Evolutionary conservation across 176 grass and related monocot genomes (phyloP).

Genomic region (Aegilops tauschii): DNA sequence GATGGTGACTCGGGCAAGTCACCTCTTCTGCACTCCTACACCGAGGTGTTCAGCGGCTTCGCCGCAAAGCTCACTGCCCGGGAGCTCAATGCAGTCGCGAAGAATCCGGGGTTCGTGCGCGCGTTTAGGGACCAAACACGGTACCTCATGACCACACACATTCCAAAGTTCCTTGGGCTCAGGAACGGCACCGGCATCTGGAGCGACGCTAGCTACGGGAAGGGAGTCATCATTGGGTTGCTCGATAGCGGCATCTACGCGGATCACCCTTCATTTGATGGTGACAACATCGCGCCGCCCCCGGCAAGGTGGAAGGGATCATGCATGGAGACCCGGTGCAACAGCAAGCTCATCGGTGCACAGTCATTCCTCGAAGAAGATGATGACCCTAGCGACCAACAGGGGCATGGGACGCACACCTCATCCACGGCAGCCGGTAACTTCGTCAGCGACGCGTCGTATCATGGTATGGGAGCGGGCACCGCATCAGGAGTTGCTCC

Average conservation of each 20-base stretch:
- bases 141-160: constrained; percentile 37
- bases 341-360: background rate
- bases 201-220: constrained; percentile 16
- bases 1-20: background rate
- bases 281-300: background rate
- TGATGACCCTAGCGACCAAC: background rate
- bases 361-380: background rate
- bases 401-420: background rate
- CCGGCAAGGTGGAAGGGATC: constrained; percentile 18
- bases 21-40: constrained; percentile 41
- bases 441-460: background rate
- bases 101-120: constrained; percentile 3
- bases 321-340: constrained; percentile 1
- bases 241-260: constrained; percentile 42
- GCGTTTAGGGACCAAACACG: background rate
- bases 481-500: background rate
- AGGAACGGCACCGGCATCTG: background rate
- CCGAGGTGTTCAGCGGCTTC: constrained; percentile 38
- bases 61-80: constrained; percentile 22
- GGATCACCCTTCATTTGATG: constrained; percentile 17
- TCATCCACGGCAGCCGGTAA: background rate
- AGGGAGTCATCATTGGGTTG: constrained; percentile 46
- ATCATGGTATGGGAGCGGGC: background rate
- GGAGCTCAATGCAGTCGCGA: constrained; percentile 25
- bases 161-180: constrained; percentile 2